A percentile compares a stretch with the other conserved stretches of the same genome.
These are phyloP conservation scores for Fusarium paranaense DNA, from an alignment of 2,329 filamentous ascomycete species.

Conservation along the genomic window DNA sequence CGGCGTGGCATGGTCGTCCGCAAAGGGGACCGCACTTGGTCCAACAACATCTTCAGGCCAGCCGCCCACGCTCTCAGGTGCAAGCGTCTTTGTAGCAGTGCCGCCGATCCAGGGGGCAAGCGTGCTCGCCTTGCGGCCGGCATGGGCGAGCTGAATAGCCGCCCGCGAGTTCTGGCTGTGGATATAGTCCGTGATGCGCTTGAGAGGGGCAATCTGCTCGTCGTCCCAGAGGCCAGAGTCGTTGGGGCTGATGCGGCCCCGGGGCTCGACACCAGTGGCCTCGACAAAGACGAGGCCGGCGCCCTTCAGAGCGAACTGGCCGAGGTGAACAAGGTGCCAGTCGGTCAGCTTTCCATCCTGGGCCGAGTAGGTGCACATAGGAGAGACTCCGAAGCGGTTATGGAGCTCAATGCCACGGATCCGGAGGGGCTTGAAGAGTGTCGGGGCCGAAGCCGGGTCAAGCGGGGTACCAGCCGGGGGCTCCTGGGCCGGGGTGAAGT, in stretches of 20 bases:
- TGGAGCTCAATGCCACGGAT: constrained; percentile 64
- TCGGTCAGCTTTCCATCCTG: constrained; percentile 76
- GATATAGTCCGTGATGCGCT: constrained; percentile 79
- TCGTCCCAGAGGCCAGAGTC: constrained; percentile 88
- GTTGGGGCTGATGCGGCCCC: constrained; percentile 86
- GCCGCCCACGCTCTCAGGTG: constrained; percentile 63
- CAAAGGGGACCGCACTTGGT: constrained; percentile 68
- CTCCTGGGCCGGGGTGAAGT: constrained; percentile 65
- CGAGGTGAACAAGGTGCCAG: constrained; percentile 86
- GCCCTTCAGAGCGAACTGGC: constrained; percentile 81
- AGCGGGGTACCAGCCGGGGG: constrained; percentile 63
- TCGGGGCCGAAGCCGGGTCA: constrained; percentile 56
- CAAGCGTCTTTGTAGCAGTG: constrained; percentile 61
- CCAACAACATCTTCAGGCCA: constrained; percentile 69
- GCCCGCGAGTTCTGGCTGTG: constrained; percentile 83
- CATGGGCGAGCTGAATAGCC: constrained; percentile 85
- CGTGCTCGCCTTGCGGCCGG: constrained; percentile 76
- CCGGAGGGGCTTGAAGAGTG: constrained; percentile 67
- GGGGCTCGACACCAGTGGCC: constrained; percentile 78
- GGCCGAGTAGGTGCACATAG: constrained; percentile 72
- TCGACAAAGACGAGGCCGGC: constrained; percentile 81
- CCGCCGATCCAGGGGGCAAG: constrained; percentile 72
- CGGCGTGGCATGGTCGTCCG: constrained; percentile 69
- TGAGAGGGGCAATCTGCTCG: constrained; percentile 79
- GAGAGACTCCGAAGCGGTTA: constrained; percentile 69